Percentiles rank a stretch among this genome's conserved stretches.
Evolutionary conservation across 148 eudicot genomes (phyloP).

Genomic region (Rhododendron griersonianum): DNA sequence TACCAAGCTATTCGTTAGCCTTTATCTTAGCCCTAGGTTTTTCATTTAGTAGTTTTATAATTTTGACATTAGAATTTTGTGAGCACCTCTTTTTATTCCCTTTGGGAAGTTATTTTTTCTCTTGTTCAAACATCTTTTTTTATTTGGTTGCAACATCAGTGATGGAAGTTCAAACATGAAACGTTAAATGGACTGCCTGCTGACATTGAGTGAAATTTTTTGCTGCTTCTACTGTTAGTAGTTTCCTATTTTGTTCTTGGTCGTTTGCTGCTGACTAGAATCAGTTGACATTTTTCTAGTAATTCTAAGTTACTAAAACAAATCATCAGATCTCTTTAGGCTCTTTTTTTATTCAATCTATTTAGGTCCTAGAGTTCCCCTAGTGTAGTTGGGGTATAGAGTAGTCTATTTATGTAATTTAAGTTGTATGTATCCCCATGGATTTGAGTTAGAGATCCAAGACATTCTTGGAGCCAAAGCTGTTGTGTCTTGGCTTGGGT

Average conservation of each 20-base stretch:
- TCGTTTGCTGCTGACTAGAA: background rate
- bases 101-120: background rate
- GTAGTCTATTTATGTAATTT: background rate
- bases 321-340: background rate
- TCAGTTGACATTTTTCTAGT: background rate
- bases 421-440: background rate
- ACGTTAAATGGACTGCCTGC: background rate
- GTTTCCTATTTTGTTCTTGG: background rate
- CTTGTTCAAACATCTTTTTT: background rate
- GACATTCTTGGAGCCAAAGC: background rate
- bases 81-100: background rate
- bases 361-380: background rate
- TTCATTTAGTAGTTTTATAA: background rate
- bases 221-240: background rate
- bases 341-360: background rate
- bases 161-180: background rate
- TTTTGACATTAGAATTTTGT: background rate
- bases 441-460: background rate
- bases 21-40: background rate
- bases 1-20: background rate
- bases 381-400: background rate
- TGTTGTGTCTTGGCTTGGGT: no score
- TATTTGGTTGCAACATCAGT: background rate
- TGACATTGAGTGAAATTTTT: background rate
- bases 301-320: background rate